Base-by-base conservation (phyloP, 805 yeast species). In the Scheffersomyces spartinae region DNA sequence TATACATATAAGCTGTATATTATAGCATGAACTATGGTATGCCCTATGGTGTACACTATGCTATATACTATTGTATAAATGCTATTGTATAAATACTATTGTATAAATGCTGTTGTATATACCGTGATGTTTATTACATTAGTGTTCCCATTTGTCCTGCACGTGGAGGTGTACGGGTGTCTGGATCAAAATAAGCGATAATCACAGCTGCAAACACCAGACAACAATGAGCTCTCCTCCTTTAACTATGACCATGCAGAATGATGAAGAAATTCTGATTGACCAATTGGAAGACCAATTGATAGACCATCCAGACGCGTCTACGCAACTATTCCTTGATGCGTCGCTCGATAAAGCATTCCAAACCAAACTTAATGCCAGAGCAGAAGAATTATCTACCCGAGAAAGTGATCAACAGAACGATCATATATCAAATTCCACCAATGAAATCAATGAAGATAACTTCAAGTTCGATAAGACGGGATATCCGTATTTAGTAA, bases 271-370 rank as follows among this genome's bases (percentile, higher is more conserved):
- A 17, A 31, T 43, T 6, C 55, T 61, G 47, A 58, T 59, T 13
- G 68, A 64, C 31, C 52, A 58, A 31, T 52, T 66, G 22, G 71
- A 66, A 26, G 71, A 62, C 30, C 60, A 55, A 33, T 51, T 57
- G 26, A 58, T 57, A n/a, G 64, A 61, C 30, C 55, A 59, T 32
- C 63, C 64, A 0, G 59, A 55, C 29, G 51, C 52, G 3, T 27
- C 36, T 13, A 47, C 61, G 24, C 35, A 43, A 18, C 53, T 52
- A 13, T 35, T 55, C 9, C 34, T 35, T 6, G 53, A 47, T n/a
- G 35, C 39, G 7, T 40, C 51, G 3, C 38, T 53, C 9, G 65
- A 60, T 30, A 59, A 57, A 29, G 52, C 65, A 15, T 60, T 60
- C 28, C 67, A 60, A 33, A 47, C 43, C 26, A 55, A 56, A 31